These are phyloP conservation scores for Zelopaecilomyces penicillatus DNA, from an alignment of 2,329 filamentous ascomycete species.

Conservation along the genomic window DNA sequence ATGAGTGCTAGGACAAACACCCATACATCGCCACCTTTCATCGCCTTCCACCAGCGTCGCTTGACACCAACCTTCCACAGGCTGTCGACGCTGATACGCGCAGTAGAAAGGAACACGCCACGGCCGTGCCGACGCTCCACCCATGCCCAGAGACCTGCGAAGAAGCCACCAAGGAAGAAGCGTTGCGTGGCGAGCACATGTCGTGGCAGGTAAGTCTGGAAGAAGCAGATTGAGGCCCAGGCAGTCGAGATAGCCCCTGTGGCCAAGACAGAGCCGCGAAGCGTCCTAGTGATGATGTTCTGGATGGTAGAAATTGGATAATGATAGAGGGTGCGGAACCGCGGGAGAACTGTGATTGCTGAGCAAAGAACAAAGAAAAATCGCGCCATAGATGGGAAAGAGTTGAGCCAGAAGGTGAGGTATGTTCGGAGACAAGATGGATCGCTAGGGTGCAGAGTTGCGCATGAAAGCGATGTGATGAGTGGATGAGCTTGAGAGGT, in stretches of 20 bases:
- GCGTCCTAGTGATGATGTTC: slow-evolving; percentile 55
- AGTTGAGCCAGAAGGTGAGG: slow-evolving; percentile 75
- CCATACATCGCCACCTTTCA: slow-evolving; percentile 75
- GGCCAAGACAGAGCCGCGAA: slow-evolving; percentile 64
- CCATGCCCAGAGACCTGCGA: slow-evolving; percentile 80
- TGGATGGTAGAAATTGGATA: slow-evolving; percentile 61
- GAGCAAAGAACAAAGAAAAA: slow-evolving; percentile 70
- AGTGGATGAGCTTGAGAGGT: slow-evolving; percentile 80
- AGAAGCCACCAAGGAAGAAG: slow-evolving; percentile 81
- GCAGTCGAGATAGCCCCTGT: slow-evolving; percentile 77
- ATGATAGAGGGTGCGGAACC: slow-evolving; percentile 59
- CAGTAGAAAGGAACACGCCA: slow-evolving; percentile 68
- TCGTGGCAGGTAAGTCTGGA: slow-evolving; percentile 70
- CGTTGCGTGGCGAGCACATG: slow-evolving; percentile 70
- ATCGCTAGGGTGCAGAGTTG: slow-evolving; percentile 76
- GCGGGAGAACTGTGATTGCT: slow-evolving; percentile 57
- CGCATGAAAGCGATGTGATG: slow-evolving; percentile 79
- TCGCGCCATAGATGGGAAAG: slow-evolving; percentile 70
- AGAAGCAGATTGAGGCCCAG: slow-evolving; percentile 86
- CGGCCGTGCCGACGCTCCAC: slow-evolving; percentile 58
- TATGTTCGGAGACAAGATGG: slow-evolving; percentile 85
- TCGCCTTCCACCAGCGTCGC: slow-evolving; percentile 75
- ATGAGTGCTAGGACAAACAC: slow-evolving; percentile 75
- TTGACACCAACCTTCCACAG: slow-evolving; percentile 94
- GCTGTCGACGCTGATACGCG: slow-evolving; percentile 70